These are phyloP conservation scores for Thyridium curvatum DNA, from an alignment of 2,329 filamentous ascomycete species.

Conservation along the genomic window DNA sequence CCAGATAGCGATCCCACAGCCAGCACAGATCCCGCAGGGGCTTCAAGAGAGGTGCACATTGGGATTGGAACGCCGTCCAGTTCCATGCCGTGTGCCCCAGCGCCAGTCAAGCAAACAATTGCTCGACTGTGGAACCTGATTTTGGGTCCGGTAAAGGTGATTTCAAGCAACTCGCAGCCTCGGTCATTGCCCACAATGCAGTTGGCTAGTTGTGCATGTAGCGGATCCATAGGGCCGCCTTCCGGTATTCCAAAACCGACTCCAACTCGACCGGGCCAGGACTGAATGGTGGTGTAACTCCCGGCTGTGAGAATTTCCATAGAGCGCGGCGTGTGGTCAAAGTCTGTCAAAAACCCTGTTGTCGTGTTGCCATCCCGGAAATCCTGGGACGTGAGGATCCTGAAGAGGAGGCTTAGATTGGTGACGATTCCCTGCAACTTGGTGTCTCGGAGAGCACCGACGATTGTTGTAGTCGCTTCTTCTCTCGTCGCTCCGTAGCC, in stretches of 20 bases:
- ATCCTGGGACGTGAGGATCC: too few relatives aligned
- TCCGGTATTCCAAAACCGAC: conserved; percentile 53
- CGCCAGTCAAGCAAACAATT: conserved; percentile 50
- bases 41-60: conserved; percentile 29
- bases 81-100: conserved; percentile 13
- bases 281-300: too few relatives aligned
- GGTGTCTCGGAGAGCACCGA: conserved; percentile 55
- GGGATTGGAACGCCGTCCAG: conserved; percentile 34
- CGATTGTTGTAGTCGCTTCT: conserved; percentile 30
- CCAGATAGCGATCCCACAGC: too few relatives aligned
- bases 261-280: conserved; percentile 45
- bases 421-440: conserved; percentile 23
- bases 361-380: too few relatives aligned
- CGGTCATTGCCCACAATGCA: conserved; percentile 49
- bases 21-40: too few relatives aligned
- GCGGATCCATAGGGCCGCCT: conserved; percentile 54
- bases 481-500: conserved; percentile 40
- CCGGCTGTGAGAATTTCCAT: too few relatives aligned
- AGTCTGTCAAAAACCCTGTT: too few relatives aligned
- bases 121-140: conserved; percentile 48
- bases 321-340: too few relatives aligned
- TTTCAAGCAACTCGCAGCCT: conserved; percentile 48
- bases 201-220: conserved; percentile 54
- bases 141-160: conserved; percentile 54
- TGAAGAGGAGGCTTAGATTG: too few relatives aligned